Conservation (phyloP, 2,329 filamentous ascomycete species). For the Paramyrothecium roridum region DNA sequence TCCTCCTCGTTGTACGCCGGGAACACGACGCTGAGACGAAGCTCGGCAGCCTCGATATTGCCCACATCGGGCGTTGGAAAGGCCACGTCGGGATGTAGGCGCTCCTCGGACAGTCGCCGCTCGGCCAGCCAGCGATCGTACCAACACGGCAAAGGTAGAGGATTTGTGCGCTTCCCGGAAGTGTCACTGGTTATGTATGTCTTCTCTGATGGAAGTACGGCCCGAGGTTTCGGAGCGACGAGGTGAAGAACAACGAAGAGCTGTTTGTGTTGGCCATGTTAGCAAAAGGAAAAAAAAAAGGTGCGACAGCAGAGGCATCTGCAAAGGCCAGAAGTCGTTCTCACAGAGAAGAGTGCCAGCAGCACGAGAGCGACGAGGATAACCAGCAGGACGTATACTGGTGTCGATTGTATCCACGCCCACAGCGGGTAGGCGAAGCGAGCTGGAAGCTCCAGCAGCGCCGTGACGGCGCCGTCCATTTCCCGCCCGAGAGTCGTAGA, state of each 20-base stretch:
- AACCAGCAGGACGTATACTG: slow-evolving; percentile 34
- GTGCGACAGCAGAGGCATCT: slow-evolving; percentile 7
- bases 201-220: slow-evolving; percentile 74
- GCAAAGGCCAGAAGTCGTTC: slow-evolving; percentile 4
- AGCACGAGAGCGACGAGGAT: slow-evolving; percentile 28
- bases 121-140: slow-evolving; percentile 70
- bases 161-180: slow-evolving; percentile 35
- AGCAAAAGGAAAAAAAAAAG: not conserved
- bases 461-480: slow-evolving; percentile 7
- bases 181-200: slow-evolving; percentile 73
- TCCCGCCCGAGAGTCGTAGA: not conserved
- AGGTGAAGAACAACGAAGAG: slow-evolving; percentile 67
- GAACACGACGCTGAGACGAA: slow-evolving; percentile 89
- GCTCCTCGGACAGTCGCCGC: slow-evolving; percentile 47
- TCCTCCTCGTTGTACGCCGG: slow-evolving; percentile 94
- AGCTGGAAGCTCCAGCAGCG: slow-evolving; percentile 26
- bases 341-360: slow-evolving; percentile 35
- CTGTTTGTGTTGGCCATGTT: slow-evolving; percentile 15
- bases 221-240: slow-evolving; percentile 77
- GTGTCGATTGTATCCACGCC: slow-evolving; percentile 32
- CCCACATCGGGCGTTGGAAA: slow-evolving; percentile 44
- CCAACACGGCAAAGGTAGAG: slow-evolving; percentile 75
- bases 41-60: slow-evolving; percentile 68
- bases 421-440: slow-evolving; percentile 30
- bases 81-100: slow-evolving; percentile 29